Base-by-base conservation (phyloP, 2,329 filamentous ascomycete species). In the Cladosporium oxysporum region DNA sequence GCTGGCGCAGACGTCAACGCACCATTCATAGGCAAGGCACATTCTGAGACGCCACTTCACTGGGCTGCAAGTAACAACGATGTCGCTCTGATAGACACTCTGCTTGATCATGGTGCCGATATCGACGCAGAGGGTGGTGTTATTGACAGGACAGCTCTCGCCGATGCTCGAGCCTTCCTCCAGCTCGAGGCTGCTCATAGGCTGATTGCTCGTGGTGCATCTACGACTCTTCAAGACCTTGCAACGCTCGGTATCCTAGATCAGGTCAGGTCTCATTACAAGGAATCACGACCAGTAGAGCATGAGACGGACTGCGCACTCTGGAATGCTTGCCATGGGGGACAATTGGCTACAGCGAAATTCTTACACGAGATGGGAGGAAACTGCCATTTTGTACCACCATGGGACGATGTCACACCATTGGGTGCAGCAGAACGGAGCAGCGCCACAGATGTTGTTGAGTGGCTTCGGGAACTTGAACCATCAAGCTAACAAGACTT, bases 301-400 rank as follows among this genome's bases (percentile, higher is more conserved):
- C 26, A 47, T 16, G 58, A 49, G 10, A 60, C 37, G 12, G 29
- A n/a, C 18, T 60, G 58, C 16, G 58, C 58, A 8, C 37, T 60
- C 26, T 60, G 58, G 58, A 60, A 60, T 8, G 58, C 58, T 60
- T 60, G 58, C 6, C 58, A 60, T 23, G 58, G 58, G 7, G 35
- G 41, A 12, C 58, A 60, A n/a, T 1, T 31, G 1, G 37, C 41
- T 16, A 60, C 58, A 10, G 58, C 58, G 3, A 26, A 49, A 23
- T 47, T 60, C 14, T 41, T 60, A 16, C 12, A 49, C 16, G 23
- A 49, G 6, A 26, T n/a, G 23, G 58, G 58, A 47, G 58, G 37
- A 5, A 28, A 49, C 29, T 8, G 11, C 18, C 6, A 49, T 16
- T 60, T 60, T 23, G 28, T 60, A 1, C 58, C 58, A 10, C 44